These are phyloP conservation scores for Panellus pusillus DNA, from an alignment of 768 basidiomycete species.

Conservation along the genomic window DNA sequence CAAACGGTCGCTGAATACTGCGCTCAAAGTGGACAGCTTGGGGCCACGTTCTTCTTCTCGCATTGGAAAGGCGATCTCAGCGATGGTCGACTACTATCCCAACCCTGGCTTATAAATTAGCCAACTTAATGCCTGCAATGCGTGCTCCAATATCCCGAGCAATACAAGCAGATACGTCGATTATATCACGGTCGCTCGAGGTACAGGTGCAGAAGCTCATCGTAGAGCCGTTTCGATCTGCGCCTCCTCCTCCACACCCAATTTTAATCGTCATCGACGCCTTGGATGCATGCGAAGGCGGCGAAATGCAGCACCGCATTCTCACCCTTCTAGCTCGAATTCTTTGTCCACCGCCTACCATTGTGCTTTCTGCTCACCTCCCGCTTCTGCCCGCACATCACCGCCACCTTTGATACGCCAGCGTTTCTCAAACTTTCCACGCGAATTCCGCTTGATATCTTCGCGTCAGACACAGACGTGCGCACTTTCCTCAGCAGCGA, in stretches of 20 bases:
- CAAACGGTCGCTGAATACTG: slow-evolving; percentile 22
- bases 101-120: slow-evolving; percentile 21
- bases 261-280: slow-evolving; percentile 23
- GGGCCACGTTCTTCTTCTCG: slow-evolving; percentile 22
- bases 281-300: slow-evolving; percentile 27
- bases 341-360: slow-evolving; percentile 18
- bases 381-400: slow-evolving; percentile 21
- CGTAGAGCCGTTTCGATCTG: slow-evolving; percentile 20
- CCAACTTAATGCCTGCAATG: slow-evolving; percentile 22
- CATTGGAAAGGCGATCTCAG: slow-evolving; percentile 13
- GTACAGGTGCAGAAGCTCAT: slow-evolving; percentile 30
- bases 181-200: slow-evolving; percentile 29
- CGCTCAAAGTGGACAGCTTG: slow-evolving; percentile 20
- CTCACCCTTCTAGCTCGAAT: slow-evolving; percentile 23
- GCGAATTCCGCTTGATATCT: slow-evolving; percentile 22
- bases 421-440: slow-evolving; percentile 12
- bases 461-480: slow-evolving; percentile 24
- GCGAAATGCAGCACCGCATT: slow-evolving; percentile 26
- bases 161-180: slow-evolving; percentile 25
- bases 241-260: slow-evolving; percentile 6
- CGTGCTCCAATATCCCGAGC: slow-evolving; percentile 24
- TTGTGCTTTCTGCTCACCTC: slow-evolving; percentile 28
- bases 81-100: slow-evolving; percentile 10
- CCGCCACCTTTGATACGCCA: slow-evolving; percentile 19
- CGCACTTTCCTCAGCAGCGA: slow-evolving; percentile 22